Base-by-base conservation (phyloP, 106 monocot genomes). In the Agapanthus africanus region DNA sequence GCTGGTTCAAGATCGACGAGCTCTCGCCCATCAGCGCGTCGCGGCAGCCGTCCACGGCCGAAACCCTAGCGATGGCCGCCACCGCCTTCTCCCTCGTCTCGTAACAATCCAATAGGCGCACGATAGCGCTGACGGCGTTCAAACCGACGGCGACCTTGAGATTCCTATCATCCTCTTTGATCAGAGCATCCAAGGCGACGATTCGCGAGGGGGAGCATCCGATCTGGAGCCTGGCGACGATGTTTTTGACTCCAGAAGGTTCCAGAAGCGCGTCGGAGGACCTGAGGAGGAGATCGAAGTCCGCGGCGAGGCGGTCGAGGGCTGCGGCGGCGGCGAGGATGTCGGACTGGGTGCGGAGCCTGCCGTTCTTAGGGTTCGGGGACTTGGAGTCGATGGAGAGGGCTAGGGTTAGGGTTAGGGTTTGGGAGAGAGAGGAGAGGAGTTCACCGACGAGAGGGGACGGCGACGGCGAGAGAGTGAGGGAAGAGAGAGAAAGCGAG, bases 291-390 rank as follows among this genome's bases (percentile, higher is more conserved):
- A 88, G 42, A 4, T 79, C 72, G 9, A 77, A 71, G 37, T 93
- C 92, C 21, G 76, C 40, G 73, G 83, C 74, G 75, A 76, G 75
- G 19, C 60, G 77, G 65, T 72, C 63, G 28, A 89, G 81, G 22
- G 73, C 38, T 11, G 80, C 69, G 23, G 79, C 59, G 40, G 76
- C 74, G 23, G 80, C 40, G 65, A 77, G 56, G 71, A 91, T 47
- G 61, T 91, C 87, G 71, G 84, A 85, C 65, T 85, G 84, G 2
- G 87, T 82, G 30, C 75, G 85, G 54, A 91, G 91, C 71, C 80
- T 79, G 1, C 87, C 91, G 40, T 78, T 77, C n/a, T 79, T 73
- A 27, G 87, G 82, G 25, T 79, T 65, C 0, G 73, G 72, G 28
- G 59, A 21, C 54, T 60, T 40, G 68, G 84, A 91, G 61, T 60